Conservation (phyloP, 1,284 basidiomycete genomes). For the Microbotryomycetes sp. region DNA sequence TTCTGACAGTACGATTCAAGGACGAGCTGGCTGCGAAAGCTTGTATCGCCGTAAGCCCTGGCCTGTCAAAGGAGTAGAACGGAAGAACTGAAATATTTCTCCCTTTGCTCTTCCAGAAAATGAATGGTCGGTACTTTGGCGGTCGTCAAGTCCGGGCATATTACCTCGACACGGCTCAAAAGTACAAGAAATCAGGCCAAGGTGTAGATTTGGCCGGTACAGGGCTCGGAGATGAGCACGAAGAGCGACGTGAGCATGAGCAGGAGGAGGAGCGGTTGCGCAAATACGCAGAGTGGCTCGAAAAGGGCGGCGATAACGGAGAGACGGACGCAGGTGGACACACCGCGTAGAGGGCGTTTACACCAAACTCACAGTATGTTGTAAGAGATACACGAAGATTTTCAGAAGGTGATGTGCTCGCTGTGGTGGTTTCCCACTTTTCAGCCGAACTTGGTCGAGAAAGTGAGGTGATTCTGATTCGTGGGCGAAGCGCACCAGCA, state of each 20-base stretch:
- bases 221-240: conserved; percentile 49
- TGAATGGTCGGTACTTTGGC: conserved; percentile 90
- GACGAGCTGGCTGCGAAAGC: conserved; percentile 79
- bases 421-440: no score
- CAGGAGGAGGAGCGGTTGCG: conserved; percentile 76
- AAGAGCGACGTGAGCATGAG: conserved; percentile 53
- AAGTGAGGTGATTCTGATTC: no score
- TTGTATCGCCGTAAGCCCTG: conserved; percentile 65
- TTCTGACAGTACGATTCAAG: conserved; percentile 94
- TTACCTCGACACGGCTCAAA: conserved; percentile 69
- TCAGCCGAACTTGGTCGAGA: no score
- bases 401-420: no score
- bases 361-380: no score
- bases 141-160: conserved; percentile 74
- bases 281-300: conserved; percentile 78
- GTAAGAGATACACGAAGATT: no score
- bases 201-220: conserved; percentile 35
- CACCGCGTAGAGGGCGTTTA: no score
- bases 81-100: not conserved
- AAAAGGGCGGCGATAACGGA: conserved; percentile 27
- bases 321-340: no score
- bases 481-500: no score
- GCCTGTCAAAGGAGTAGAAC: not conserved
- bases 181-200: conserved; percentile 64
- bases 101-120: conserved; percentile 55